phyloP scores from a whole-genome alignment of 371 early-diverging fungal species.

The Dipsacomyces acuminosporus region DNA sequence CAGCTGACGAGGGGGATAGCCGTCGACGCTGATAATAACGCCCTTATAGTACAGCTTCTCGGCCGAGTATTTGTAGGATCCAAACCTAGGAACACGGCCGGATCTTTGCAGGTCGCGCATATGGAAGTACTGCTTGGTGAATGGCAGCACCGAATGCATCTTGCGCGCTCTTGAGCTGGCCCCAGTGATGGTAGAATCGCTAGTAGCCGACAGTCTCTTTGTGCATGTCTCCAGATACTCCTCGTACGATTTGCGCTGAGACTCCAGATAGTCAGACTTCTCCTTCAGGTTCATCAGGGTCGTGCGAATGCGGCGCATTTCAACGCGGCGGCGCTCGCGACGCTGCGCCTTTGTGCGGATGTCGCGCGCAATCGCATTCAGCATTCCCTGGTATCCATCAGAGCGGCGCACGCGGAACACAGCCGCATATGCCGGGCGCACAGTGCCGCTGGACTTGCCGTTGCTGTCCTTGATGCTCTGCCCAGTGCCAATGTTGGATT shows the following conservation, averaged over 20 bases:
- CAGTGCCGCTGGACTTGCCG: slow-evolving; percentile 1
- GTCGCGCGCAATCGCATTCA: slow-evolving; percentile 87
- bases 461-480: neutral
- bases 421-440: slow-evolving; percentile 38
- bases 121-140: slow-evolving; percentile 92
- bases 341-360: slow-evolving; percentile 89
- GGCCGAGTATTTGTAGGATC: slow-evolving; percentile 96
- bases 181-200: slow-evolving; percentile 50
- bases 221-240: slow-evolving; percentile 88
- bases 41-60: slow-evolving; percentile 88
- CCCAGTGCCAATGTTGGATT: slow-evolving; percentile 48
- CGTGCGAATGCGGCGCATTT: slow-evolving; percentile 64
- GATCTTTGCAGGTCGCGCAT: slow-evolving; percentile 73
- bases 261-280: slow-evolving; percentile 72
- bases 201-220: slow-evolving; percentile 74
- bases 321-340: slow-evolving; percentile 68
- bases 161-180: slow-evolving; percentile 28
- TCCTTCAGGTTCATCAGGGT: slow-evolving; percentile 79
- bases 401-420: slow-evolving; percentile 48
- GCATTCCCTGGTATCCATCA: slow-evolving; percentile 78
- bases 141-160: slow-evolving; percentile 68
- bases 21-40: slow-evolving; percentile 79
- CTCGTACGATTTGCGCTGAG: slow-evolving; percentile 82
- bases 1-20: slow-evolving; percentile 75
- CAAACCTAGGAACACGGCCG: slow-evolving; percentile 91